These are phyloP conservation scores for Xerocomellus chrysenteron DNA, from an alignment of 768 basidiomycete genomes.

Conservation along the genomic window DNA sequence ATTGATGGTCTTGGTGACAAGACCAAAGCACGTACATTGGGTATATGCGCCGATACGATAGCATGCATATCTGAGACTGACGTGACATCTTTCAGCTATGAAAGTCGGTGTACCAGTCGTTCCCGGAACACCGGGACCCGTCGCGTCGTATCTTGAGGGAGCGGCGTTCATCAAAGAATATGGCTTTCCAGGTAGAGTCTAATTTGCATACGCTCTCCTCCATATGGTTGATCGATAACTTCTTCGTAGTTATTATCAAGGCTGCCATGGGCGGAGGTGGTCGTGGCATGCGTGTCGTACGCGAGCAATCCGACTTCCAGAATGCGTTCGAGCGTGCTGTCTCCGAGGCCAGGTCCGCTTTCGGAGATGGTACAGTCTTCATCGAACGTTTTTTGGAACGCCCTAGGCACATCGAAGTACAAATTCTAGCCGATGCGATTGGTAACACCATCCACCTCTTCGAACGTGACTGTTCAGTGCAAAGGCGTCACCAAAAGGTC, in stretches of 20 bases:
- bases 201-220: neutral
- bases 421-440: slow-evolving; percentile 84
- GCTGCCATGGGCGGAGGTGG: slow-evolving; percentile 99
- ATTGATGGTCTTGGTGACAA: slow-evolving; percentile 99
- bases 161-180: slow-evolving; percentile 91
- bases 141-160: slow-evolving; percentile 75
- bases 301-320: slow-evolving; percentile 90
- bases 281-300: slow-evolving; percentile 98
- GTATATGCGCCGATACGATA: slow-evolving; percentile 38
- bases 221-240: slow-evolving; percentile 3
- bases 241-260: slow-evolving; percentile 87
- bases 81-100: slow-evolving; percentile 56
- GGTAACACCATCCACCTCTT: slow-evolving; percentile 98
- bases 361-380: slow-evolving; percentile 98
- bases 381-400: slow-evolving; percentile 97
- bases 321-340: slow-evolving; percentile 88
- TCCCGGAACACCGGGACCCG: slow-evolving; percentile 96
- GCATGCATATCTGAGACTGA: neutral
- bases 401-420: slow-evolving; percentile 97
- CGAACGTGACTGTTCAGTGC: slow-evolving; percentile 98
- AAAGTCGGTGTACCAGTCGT: slow-evolving; percentile 93
- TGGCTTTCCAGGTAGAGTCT: slow-evolving; percentile 81
- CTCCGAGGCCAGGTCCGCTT: slow-evolving; percentile 92
- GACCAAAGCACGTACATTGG: slow-evolving; percentile 91
- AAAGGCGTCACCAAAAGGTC: slow-evolving; percentile 97